phyloP scores from a whole-genome alignment of 768 basidiomycete species.

The Pleurotus platypus region DNA sequence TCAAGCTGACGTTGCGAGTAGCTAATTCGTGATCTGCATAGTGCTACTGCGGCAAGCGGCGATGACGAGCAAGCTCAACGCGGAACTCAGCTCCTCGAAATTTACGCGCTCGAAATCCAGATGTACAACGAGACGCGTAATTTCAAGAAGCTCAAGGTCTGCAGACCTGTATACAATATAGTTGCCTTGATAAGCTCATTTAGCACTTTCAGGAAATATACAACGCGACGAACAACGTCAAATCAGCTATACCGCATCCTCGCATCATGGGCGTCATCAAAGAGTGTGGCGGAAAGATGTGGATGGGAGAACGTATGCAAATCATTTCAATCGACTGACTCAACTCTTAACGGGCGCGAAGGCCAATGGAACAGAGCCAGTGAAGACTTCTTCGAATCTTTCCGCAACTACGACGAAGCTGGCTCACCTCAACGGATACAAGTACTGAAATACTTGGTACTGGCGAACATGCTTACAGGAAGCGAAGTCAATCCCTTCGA shows the following conservation, averaged over 20 bases:
- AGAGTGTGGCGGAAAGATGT: slow-evolving; percentile 99
- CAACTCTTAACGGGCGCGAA: slow-evolving; percentile 22
- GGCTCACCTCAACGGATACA: slow-evolving; percentile 96
- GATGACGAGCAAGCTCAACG: slow-evolving; percentile 88
- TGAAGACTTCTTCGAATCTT: slow-evolving; percentile 98
- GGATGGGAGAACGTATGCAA: slow-evolving; percentile 95
- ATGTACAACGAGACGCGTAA: slow-evolving; percentile 99
- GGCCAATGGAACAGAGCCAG: slow-evolving; percentile 97
- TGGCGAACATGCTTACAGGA: slow-evolving; percentile 97
- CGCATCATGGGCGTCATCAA: slow-evolving; percentile 99
- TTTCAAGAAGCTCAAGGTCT: slow-evolving; percentile 91
- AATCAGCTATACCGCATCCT: slow-evolving; percentile 96
- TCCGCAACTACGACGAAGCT: slow-evolving; percentile 97
- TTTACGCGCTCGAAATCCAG: slow-evolving; percentile 97
- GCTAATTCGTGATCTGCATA: slow-evolving; percentile 77
- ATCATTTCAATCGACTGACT: background rate
- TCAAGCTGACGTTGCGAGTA: slow-evolving; percentile 21
- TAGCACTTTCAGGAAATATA: slow-evolving; percentile 77
- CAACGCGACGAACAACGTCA: slow-evolving; percentile 88
- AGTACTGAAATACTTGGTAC: slow-evolving; percentile 95
- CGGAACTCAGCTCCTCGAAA: slow-evolving; percentile 92
- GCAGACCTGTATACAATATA: background rate
- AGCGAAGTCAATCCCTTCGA: slow-evolving; percentile 99
- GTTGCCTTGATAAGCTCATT: background rate
- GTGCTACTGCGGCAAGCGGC: slow-evolving; percentile 52